These are phyloP conservation scores for Mimosa pudica DNA, from an alignment of 306 rosid genomes.

Conservation along the genomic window DNA sequence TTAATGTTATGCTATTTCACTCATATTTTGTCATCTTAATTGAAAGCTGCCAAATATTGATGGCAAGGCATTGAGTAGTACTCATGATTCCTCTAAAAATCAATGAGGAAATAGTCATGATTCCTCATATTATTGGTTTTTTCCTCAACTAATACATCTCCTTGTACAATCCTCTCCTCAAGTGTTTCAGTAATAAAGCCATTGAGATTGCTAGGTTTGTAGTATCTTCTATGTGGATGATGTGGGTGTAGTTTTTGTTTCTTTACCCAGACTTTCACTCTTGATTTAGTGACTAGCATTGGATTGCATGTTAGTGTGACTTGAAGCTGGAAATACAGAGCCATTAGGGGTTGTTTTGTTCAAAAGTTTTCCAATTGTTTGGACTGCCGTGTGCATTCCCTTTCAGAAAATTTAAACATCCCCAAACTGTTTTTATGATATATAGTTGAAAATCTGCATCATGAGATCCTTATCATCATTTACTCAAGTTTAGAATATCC, in stretches of 20 bases:
- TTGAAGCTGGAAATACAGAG: slow-evolving; percentile 31
- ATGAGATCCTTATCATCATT: neutral
- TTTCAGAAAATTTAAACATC: slow-evolving; percentile 16
- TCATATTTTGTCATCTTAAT: slow-evolving; percentile 1
- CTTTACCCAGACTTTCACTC: neutral
- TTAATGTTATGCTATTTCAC: slow-evolving; percentile 1
- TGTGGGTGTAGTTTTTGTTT: slow-evolving; percentile 14
- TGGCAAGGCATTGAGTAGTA: slow-evolving; percentile 4
- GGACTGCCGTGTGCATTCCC: neutral
- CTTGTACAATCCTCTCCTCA: neutral
- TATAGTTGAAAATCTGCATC: neutral
- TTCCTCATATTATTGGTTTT: neutral
- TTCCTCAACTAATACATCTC: neutral
- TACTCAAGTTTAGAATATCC: neutral
- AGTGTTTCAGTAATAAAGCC: slow-evolving; percentile 4
- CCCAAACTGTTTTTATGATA: neutral
- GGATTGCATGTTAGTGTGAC: slow-evolving; percentile 9
- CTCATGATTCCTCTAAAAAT: slow-evolving; percentile 13
- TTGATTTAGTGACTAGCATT: slow-evolving; percentile 15
- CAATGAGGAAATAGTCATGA: slow-evolving; percentile 29
- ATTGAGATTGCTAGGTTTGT: slow-evolving; percentile 1
- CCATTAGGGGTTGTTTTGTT: slow-evolving; percentile 25
- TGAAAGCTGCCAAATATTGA: neutral
- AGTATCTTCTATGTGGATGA: slow-evolving; percentile 22
- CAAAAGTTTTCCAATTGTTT: slow-evolving; percentile 10